Evolutionary conservation across 139 green algal species (phyloP).

Genomic region (Chlorokybus atmophyticus): DNA sequence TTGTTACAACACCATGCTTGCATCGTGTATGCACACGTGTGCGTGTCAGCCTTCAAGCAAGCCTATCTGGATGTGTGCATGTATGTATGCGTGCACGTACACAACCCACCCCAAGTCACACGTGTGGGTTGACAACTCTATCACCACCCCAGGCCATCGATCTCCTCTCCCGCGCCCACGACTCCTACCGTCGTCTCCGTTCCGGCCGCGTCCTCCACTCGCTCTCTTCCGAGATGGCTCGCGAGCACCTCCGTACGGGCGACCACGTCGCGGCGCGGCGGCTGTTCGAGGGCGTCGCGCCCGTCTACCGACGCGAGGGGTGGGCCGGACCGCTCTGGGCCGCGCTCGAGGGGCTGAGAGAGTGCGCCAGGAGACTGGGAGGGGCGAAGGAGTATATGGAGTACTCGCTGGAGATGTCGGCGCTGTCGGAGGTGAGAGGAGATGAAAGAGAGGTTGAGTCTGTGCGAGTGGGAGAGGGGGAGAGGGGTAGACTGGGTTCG

Average conservation of each 20-base stretch:
- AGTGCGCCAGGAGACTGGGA: constrained; percentile 37
- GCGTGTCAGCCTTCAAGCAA: too few species aligned
- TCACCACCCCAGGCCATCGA: too few species aligned
- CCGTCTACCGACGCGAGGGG: constrained; percentile 23
- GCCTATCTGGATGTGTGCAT: too few species aligned
- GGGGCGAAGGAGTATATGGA: constrained; percentile 32
- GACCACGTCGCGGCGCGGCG: constrained; percentile 10
- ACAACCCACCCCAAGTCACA: too few species aligned
- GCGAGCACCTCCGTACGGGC: constrained; percentile 16
- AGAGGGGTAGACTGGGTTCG: background rate
- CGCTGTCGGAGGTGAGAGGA: constrained; percentile 10
- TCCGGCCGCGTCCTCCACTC: constrained; percentile 3
- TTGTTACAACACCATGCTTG: too few species aligned
- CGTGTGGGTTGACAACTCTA: too few species aligned
- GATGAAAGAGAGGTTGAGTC: background rate
- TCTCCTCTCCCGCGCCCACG: constrained; percentile 21
- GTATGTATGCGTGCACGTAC: too few species aligned
- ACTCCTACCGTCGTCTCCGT: constrained; percentile 14
- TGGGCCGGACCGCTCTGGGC: constrained; percentile 37
- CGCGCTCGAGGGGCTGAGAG: constrained; percentile 32
- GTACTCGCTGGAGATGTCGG: constrained; percentile 42
- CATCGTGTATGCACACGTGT: too few species aligned
- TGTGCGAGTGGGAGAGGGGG: background rate
- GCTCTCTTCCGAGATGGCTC: constrained; percentile 13
- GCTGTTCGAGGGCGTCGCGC: constrained; percentile 16